Evolutionary conservation across 116 monocot genomes (phyloP).

Genomic region (Trichopus zeylanicus): DNA sequence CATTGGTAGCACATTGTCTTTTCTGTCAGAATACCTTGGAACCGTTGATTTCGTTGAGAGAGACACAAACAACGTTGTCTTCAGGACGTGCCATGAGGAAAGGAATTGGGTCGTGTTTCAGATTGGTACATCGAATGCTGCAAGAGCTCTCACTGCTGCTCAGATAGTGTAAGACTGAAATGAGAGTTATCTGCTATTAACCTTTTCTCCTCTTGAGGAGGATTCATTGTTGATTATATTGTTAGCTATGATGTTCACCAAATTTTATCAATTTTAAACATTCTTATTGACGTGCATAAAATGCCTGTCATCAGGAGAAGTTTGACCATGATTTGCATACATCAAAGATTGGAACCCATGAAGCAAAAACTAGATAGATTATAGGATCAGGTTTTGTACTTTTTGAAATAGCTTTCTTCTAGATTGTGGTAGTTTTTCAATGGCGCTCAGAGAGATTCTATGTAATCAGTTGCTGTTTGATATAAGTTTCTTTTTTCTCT

Average conservation of each 20-base stretch:
- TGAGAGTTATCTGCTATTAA: not conserved
- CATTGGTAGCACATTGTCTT: not conserved
- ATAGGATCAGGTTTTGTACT: too few species aligned
- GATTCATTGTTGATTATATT: not conserved
- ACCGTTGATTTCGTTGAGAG: conserved; percentile 87
- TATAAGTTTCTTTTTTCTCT: conserved; percentile 9
- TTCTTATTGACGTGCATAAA: not conserved
- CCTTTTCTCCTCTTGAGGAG: not conserved
- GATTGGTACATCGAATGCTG: conserved; percentile 92
- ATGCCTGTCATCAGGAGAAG: not conserved
- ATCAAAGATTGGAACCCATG: too few species aligned
- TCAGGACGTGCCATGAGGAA: conserved; percentile 85
- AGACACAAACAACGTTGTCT: conserved; percentile 66
- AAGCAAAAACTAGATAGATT: too few species aligned
- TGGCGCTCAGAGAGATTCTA: too few species aligned
- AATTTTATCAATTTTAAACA: not conserved
- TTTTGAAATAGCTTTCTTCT: too few species aligned
- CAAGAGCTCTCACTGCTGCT: conserved; percentile 83
- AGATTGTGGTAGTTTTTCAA: too few species aligned
- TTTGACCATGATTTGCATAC: too few species aligned
- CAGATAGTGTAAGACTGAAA: conserved; percentile 65
- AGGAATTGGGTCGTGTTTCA: conserved; percentile 82
- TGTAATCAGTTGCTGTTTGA: too few species aligned
- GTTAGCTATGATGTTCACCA: not conserved
- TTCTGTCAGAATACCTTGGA: conserved; percentile 48